These are phyloP conservation scores for Trichoderma polysporum DNA, from an alignment of 2,329 filamentous ascomycete species.

Conservation along the genomic window DNA sequence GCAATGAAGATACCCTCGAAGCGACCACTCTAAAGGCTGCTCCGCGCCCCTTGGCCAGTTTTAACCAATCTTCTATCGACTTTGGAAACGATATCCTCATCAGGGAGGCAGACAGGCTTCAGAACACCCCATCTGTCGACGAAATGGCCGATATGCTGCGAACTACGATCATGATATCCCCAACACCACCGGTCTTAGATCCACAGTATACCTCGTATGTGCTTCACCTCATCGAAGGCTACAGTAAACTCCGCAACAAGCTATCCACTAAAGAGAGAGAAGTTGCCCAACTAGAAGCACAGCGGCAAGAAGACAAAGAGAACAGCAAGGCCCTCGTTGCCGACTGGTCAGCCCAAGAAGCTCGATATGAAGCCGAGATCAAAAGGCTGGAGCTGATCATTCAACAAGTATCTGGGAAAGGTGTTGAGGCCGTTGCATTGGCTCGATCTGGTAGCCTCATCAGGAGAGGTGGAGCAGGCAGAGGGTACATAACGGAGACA, in stretches of 20 bases:
- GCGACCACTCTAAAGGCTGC: not conserved
- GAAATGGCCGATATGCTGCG: conserved; percentile 48
- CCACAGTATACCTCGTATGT: conserved; percentile 45
- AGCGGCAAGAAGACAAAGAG: conserved; percentile 34
- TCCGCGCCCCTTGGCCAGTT: not conserved
- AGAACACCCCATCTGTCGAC: conserved; percentile 44
- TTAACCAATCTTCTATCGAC: not conserved
- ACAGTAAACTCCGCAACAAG: conserved; percentile 32
- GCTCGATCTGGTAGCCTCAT: conserved; percentile 43
- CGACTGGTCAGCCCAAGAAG: conserved; percentile 27
- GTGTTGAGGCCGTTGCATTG: conserved; percentile 46
- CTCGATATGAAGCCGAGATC: conserved; percentile 32
- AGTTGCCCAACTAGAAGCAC: conserved; percentile 38
- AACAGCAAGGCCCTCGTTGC: conserved; percentile 33
- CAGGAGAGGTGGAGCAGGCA: conserved; percentile 12
- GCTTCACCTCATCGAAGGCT: conserved; percentile 39
- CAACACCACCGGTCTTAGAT: conserved; percentile 37
- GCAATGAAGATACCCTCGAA: not conserved
- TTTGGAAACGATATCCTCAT: conserved; percentile 23
- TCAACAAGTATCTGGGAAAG: conserved; percentile 40
- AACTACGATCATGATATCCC: conserved; percentile 41
- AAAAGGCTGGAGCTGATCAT: conserved; percentile 36
- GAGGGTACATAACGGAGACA: not conserved
- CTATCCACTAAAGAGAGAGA: conserved; percentile 37
- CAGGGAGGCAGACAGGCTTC: conserved; percentile 28